These are phyloP conservation scores for Homolaphlyctis polyrhiza DNA, from an alignment of 371 early-diverging fungal species.

Conservation along the genomic window DNA sequence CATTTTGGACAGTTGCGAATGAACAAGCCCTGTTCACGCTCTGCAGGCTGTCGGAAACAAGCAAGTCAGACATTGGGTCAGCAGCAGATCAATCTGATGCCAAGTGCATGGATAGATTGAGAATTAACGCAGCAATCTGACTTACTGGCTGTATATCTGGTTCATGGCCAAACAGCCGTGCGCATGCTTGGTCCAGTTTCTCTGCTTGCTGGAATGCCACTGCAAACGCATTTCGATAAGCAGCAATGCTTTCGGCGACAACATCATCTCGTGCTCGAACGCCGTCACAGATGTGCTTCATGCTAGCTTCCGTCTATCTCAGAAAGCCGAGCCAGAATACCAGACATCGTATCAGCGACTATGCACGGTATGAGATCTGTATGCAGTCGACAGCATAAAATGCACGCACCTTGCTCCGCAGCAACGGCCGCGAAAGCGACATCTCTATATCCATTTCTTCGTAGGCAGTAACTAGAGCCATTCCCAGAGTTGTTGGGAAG, in stretches of 20 bases:
- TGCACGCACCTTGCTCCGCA: slow-evolving; percentile 66
- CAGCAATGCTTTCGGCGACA: slow-evolving; percentile 45
- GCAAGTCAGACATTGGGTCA: not conserved
- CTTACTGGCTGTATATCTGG: slow-evolving; percentile 2
- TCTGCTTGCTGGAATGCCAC: slow-evolving; percentile 36
- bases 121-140: too few relatives aligned
- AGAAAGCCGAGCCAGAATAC: not conserved
- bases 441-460: slow-evolving; percentile 78
- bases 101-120: too few relatives aligned
- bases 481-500: slow-evolving; percentile 86
- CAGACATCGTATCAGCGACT: not conserved
- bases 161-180: slow-evolving; percentile 24
- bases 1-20: slow-evolving; percentile 17
- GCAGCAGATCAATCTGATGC: too few relatives aligned
- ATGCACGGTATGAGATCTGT: slow-evolving; percentile 15
- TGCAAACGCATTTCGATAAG: slow-evolving; percentile 64
- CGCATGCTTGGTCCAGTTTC: slow-evolving; percentile 33
- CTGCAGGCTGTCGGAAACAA: not conserved
- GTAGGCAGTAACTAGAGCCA: slow-evolving; percentile 90
- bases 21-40: not conserved
- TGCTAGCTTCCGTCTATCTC: slow-evolving; percentile 61
- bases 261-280: slow-evolving; percentile 52
- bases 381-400: not conserved
- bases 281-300: slow-evolving; percentile 68
- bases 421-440: slow-evolving; percentile 78